Conservation (phyloP, 768 basidiomycete species). For the Kwoniella mangroviensis region DNA sequence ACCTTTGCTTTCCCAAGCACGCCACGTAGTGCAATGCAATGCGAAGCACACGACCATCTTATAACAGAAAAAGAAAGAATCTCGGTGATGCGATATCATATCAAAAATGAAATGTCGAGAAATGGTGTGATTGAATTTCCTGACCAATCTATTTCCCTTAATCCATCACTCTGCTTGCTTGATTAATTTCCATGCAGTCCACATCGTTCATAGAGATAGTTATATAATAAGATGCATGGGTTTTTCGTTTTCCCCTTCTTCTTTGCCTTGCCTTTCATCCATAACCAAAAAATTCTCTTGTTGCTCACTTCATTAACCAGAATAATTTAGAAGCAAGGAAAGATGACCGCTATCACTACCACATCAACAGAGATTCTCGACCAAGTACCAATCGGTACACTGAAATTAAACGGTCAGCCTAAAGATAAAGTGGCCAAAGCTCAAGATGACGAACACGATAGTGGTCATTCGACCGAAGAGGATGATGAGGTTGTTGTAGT, state of each 20-base stretch:
- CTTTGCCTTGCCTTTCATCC: neutral
- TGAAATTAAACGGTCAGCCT: constrained; percentile 33
- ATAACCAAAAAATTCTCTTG: neutral
- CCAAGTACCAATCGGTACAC: constrained; percentile 25
- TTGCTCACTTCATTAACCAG: neutral
- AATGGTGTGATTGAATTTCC: constrained; percentile 23
- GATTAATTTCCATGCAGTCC: neutral
- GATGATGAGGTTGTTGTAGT: constrained; percentile 34
- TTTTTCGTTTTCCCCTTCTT: constrained; percentile 1
- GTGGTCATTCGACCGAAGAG: constrained; percentile 3
- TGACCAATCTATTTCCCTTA: constrained; percentile 18
- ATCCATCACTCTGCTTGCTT: neutral
- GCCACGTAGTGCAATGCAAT: neutral
- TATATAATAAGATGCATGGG: neutral
- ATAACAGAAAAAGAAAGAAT: neutral
- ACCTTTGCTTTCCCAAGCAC: neutral
- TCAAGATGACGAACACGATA: constrained; percentile 14
- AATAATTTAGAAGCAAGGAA: neutral
- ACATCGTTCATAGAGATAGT: neutral
- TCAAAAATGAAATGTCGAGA: constrained; percentile 16
- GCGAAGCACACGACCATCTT: neutral
- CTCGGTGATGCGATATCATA: constrained; percentile 4
- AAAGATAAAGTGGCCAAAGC: constrained; percentile 13
- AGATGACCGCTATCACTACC: constrained; percentile 25
- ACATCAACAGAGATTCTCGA: constrained; percentile 18